Conservation (phyloP, 108 stramenopile species). For the Ochromonas danica region DNA sequence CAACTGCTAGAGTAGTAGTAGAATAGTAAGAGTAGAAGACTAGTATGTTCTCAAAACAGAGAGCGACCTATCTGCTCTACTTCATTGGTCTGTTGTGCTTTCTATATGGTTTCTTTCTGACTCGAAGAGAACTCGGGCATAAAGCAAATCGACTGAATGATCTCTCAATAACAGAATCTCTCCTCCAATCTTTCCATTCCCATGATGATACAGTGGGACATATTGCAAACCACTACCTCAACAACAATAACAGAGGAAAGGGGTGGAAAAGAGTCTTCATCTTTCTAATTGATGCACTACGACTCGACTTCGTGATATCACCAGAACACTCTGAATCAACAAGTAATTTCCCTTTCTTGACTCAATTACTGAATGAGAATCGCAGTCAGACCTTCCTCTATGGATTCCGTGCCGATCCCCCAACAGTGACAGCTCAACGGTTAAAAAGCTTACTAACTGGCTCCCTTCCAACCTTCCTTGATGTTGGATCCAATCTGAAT, state of each 20-base stretch:
- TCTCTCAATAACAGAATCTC: conserved; percentile 66
- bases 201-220: no score
- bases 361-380: conserved; percentile 41
- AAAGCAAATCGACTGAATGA: conserved; percentile 61
- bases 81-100: conserved; percentile 36
- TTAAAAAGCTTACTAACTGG: conserved; percentile 93
- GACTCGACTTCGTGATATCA: conserved; percentile 81
- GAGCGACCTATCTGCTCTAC: no score
- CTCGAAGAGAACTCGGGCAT: conserved; percentile 59
- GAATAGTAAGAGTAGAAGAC: no score
- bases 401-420: conserved; percentile 93
- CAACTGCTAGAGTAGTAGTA: no score
- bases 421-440: conserved; percentile 97
- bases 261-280: conserved; percentile 76
- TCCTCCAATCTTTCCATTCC: no score
- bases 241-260: no score
- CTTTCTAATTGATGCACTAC: conserved; percentile 86
- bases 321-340: conserved; percentile 36
- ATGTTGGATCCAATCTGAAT: conserved; percentile 57
- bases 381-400: conserved; percentile 54
- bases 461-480: conserved; percentile 91
- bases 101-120: conserved; percentile 66
- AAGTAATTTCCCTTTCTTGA: conserved; percentile 48
- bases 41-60: no score
- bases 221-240: no score